Evolutionary conservation across 805 yeast species (phyloP), one percentile per base, ranked within the genome.

Genomic region (Barnettozyma siamensis): DNA sequence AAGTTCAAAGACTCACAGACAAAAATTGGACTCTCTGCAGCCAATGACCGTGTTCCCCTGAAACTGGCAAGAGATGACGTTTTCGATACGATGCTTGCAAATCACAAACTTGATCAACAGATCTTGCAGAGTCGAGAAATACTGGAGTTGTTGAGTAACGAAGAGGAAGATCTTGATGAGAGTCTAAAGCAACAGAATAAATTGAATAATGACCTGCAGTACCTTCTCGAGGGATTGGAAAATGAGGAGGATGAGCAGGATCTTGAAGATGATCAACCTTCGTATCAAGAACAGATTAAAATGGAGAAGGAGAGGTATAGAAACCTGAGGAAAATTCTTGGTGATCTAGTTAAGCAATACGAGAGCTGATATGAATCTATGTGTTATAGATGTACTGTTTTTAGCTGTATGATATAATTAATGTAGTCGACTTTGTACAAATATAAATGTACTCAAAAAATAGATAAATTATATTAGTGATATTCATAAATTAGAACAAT

Each of bases 11-110:
- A 37, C 10, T 18, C 19, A 20, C 12, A 28, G 31, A 19, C 23
- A 3, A 6, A 11, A 15, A 12, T 17, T 13, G 21, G 21, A 15
- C 11, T 11, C n/a, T 11, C 13, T 2, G 17, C 31, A 9, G 18
- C 57, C 0, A 49, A 47, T 27, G 50, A 49, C 9, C 42, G 48
- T 9, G 17, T 55, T 0, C 53, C 59, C 0, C 43, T 51, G 18
- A 43, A 43, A 13, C 33, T 43, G 12, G 55, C 49, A 36, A 43
- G 59, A 20, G 58, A 54, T 12, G 59, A 55, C 40, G 41, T 44
- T 3, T 47, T 54, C n/a, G 55, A 51, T 23, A 45, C 53, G 7
- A 37, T 50, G 0, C 20, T 54, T 40, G 53, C 57, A 0, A 42
- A 31, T 16, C 37, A 38, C 2, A 48, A 40, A 20, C 9, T 51